Evolutionary conservation across 23 red algal genomes (phyloP).

Genomic region (Gracilaria caudata): DNA sequence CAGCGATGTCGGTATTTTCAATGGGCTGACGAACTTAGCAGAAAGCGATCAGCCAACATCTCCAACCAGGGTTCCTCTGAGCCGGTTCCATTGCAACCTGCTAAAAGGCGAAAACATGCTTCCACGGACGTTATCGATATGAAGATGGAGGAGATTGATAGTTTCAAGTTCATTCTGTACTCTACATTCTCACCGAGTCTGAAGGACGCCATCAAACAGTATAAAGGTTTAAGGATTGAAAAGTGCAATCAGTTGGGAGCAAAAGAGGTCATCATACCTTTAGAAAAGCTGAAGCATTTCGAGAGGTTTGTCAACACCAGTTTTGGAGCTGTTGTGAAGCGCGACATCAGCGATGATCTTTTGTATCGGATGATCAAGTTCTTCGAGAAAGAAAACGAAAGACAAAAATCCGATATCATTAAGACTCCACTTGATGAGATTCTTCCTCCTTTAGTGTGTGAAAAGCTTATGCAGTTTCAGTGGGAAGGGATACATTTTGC

Average conservation of each 20-base stretch:
- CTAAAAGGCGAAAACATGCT: conserved; percentile 14
- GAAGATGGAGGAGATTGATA: conserved; percentile 43
- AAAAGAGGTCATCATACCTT: conserved; percentile 35
- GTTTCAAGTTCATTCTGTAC: conserved; percentile 22
- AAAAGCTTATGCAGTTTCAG: conserved; percentile 77
- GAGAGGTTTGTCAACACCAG: conserved; percentile 15
- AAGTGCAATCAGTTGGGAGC: conserved; percentile 41
- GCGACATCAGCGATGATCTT: conserved; percentile 9
- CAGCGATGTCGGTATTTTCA: conserved; percentile 46
- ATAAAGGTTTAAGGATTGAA: conserved; percentile 24
- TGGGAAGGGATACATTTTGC: conserved; percentile 81
- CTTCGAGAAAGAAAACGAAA: conserved; percentile 22
- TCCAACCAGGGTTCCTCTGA: background rate
- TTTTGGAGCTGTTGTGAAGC: conserved; percentile 3
- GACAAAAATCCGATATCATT: conserved; percentile 36
- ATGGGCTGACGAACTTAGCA: conserved; percentile 23
- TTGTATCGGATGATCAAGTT: conserved; percentile 25
- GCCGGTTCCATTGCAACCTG: background rate
- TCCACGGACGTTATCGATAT: background rate
- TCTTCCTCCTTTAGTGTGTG: conserved; percentile 58
- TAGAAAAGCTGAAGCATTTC: conserved; percentile 35
- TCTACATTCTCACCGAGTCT: background rate
- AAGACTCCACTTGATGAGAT: conserved; percentile 38
- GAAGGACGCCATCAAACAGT: conserved; percentile 24
- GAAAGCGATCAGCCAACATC: background rate